phyloP scores from a whole-genome alignment of 2,329 filamentous ascomycete genomes.

The Ascochyta rabiei region DNA sequence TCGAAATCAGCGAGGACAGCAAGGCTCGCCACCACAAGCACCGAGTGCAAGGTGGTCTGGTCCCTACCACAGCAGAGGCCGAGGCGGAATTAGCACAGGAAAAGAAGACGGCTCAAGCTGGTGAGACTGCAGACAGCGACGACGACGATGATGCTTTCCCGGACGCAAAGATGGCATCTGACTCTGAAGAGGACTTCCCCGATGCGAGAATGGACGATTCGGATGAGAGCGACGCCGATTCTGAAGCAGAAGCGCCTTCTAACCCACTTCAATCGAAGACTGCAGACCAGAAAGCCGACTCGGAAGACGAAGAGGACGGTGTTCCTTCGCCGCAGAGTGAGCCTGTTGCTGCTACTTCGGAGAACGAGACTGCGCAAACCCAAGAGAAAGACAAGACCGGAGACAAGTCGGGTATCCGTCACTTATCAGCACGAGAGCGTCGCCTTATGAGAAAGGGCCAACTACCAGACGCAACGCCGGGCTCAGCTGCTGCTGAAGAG shows the following conservation, averaged over 20 bases:
- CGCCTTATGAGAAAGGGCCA: conserved; percentile 48
- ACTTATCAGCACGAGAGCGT: conserved; percentile 49
- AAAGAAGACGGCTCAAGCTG: conserved; percentile 21
- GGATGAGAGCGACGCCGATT: conserved; percentile 48
- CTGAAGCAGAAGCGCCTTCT: conserved; percentile 34
- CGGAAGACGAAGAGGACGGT: conserved; percentile 30
- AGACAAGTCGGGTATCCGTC: conserved; percentile 33
- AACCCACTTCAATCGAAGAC: conserved; percentile 50
- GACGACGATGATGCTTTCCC: conserved; percentile 55
- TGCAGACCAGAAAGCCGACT: conserved; percentile 18
- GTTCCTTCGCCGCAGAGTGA: conserved; percentile 17
- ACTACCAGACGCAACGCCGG: conserved; percentile 19
- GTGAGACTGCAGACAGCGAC: conserved; percentile 40
- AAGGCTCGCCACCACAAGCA: conserved; percentile 81
- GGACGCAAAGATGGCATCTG: conserved; percentile 48
- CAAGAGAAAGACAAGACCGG: conserved; percentile 20
- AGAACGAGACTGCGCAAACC: conserved; percentile 6
- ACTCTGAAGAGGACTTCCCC: conserved; percentile 54
- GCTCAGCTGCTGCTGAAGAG: conserved; percentile 19
- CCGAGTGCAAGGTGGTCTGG: conserved; percentile 56
- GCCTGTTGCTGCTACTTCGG: neutral
- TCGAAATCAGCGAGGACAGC: conserved; percentile 87
- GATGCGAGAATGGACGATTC: conserved; percentile 48
- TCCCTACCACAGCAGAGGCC: conserved; percentile 28
- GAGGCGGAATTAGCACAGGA: conserved; percentile 24